phyloP scores from a whole-genome alignment of 2,329 filamentous ascomycete genomes.

The Intubia oerlemansii region DNA sequence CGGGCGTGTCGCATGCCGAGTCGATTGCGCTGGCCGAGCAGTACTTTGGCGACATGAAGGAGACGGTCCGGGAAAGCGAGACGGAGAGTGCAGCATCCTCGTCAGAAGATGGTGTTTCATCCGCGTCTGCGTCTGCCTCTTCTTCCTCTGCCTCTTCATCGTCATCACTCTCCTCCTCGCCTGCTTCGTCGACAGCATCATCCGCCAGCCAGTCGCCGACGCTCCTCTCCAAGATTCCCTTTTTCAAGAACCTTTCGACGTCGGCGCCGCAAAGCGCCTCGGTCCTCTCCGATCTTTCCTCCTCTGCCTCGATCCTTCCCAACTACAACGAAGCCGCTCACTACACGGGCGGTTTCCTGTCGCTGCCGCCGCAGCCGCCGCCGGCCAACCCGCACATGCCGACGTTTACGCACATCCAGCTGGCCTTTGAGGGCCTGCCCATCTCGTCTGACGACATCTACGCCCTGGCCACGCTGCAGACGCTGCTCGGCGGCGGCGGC shows the following conservation, averaged over 20 bases:
- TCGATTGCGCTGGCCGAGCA: conserved; percentile 63
- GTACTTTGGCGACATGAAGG: conserved; percentile 82
- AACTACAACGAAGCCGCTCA: conserved; percentile 46
- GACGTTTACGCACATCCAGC: conserved; percentile 75
- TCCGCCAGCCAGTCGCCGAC: too few species aligned
- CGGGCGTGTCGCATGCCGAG: conserved; percentile 63
- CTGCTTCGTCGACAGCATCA: conserved; percentile 25
- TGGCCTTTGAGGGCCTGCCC: conserved; percentile 86
- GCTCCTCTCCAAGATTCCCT: conserved; percentile 53
- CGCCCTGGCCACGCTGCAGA: conserved; percentile 85
- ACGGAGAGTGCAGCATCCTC: conserved; percentile 10
- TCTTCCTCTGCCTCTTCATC: too few species aligned
- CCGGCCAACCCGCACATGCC: conserved; percentile 59
- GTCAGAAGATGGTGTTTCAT: conserved; percentile 2
- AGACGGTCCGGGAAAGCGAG: conserved; percentile 12
- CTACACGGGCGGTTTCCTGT: conserved; percentile 88
- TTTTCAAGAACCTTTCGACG: conserved; percentile 74
- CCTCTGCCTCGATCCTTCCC: conserved; percentile 19
- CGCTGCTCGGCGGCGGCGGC: conserved; percentile 82
- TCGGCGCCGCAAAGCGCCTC: conserved; percentile 43
- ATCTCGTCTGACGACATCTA: conserved; percentile 88
- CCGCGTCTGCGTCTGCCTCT: too few species aligned
- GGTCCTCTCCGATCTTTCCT: conserved; percentile 27
- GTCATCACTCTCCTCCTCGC: conserved; percentile 13
- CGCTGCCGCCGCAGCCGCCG: conserved; percentile 59